Percentiles rank a stretch among this genome's conserved stretches.
These are phyloP conservation scores for Astragalus membranaceus DNA, from an alignment of 306 rosid species.

Conservation along the genomic window DNA sequence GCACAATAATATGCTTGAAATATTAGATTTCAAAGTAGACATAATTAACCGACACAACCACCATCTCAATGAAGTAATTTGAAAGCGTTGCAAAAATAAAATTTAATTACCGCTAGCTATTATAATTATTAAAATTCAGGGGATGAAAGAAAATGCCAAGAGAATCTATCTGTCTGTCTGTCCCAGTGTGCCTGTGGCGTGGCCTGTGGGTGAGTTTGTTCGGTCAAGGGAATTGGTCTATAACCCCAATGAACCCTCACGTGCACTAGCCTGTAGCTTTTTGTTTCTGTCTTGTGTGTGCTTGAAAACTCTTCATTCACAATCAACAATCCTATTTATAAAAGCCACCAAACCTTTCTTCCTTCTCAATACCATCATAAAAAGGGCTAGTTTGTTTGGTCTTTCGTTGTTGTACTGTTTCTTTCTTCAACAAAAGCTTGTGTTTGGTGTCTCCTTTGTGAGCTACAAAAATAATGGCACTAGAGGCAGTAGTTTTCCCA, in stretches of 20 bases:
- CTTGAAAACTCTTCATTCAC: neutral
- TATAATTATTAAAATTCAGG: neutral
- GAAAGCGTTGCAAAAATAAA: neutral
- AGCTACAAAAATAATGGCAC: slow-evolving; percentile 19
- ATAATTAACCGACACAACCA: neutral
- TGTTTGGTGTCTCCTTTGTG: neutral
- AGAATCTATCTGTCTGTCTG: slow-evolving; percentile 31
- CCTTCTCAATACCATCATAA: slow-evolving; percentile 26
- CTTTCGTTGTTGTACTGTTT: slow-evolving; percentile 14
- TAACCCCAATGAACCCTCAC: slow-evolving; percentile 47
- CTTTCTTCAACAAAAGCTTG: neutral
- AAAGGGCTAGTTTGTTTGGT: slow-evolving; percentile 50
- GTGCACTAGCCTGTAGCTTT: slow-evolving; percentile 52
- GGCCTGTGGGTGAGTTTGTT: slow-evolving; percentile 12
- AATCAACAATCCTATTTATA: slow-evolving; percentile 6
- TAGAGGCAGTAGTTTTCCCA: slow-evolving; percentile 41
- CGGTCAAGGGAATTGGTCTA: slow-evolving; percentile 36
- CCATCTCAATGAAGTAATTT: neutral
- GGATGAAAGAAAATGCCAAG: slow-evolving; percentile 20
- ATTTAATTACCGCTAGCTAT: neutral
- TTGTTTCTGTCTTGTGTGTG: slow-evolving; percentile 17
- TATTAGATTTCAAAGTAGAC: neutral
- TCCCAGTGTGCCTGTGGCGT: neutral
- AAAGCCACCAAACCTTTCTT: slow-evolving; percentile 23
- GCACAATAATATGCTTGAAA: neutral